Conservation (phyloP, 2,329 filamentous ascomycete species). For the Cercospora citrullina region DNA sequence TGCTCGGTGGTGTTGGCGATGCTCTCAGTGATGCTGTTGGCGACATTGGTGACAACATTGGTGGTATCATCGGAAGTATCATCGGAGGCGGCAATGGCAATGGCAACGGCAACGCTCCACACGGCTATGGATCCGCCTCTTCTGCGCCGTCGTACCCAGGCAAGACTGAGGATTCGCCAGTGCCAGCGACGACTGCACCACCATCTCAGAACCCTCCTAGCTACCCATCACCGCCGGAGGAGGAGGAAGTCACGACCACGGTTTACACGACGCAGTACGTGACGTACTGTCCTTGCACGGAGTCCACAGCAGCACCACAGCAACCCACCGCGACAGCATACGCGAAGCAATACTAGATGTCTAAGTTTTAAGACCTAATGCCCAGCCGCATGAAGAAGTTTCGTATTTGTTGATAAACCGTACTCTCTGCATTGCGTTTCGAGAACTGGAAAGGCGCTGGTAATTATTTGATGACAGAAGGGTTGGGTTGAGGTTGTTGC, state of each 20-base stretch:
- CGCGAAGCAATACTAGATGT: conserved; percentile 14
- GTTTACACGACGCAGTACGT: conserved; percentile 18
- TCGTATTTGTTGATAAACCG: neutral
- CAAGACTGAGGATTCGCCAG: conserved; percentile 11
- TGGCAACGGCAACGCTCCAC: neutral
- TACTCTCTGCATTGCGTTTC: conserved; percentile 7
- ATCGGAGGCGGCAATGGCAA: conserved; percentile 6
- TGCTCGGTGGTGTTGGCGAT: conserved; percentile 8
- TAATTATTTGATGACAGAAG: conserved; percentile 6
- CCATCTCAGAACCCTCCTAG: conserved; percentile 9
- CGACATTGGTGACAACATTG: neutral
- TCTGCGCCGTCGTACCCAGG: neutral
- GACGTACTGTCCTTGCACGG: conserved; percentile 20
- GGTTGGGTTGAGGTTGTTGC: neutral
- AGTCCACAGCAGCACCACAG: conserved; percentile 8
- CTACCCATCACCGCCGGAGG: neutral
- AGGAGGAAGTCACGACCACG: conserved; percentile 16
- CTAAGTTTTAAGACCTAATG: conserved; percentile 9
- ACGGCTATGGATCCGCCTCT: neutral
- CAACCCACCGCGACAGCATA: conserved; percentile 12
- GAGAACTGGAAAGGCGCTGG: conserved; percentile 7
- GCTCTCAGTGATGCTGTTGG: conserved; percentile 6
- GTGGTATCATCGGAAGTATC: neutral
- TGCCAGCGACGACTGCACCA: conserved; percentile 12
- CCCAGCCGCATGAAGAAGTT: conserved; percentile 8